Conservation (phyloP, 2,329 filamentous ascomycete genomes). For the Sporothrix sp. region DNA sequence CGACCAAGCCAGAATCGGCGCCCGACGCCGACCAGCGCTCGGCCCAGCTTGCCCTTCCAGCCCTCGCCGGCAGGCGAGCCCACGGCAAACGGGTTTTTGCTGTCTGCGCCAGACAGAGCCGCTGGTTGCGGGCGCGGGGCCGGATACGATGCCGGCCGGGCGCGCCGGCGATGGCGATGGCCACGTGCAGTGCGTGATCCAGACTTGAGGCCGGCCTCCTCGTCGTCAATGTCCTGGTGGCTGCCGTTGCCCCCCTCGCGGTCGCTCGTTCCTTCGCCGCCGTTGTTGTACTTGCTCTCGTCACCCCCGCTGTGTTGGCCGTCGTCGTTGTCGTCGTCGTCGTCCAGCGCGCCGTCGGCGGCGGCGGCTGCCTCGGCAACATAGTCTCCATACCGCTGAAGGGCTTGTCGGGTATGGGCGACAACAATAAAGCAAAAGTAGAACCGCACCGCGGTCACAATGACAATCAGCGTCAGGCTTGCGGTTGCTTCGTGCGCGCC, state of each 20-base stretch:
- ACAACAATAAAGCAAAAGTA: constrained; percentile 82
- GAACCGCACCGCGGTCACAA: constrained; percentile 63
- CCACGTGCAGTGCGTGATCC: constrained; percentile 8
- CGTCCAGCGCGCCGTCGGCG: constrained; percentile 32
- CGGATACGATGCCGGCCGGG: constrained; percentile 27
- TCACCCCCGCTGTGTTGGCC: constrained; percentile 27
- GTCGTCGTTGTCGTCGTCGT: constrained; percentile 37
- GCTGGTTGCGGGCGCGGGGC: background rate
- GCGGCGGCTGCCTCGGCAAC: constrained; percentile 8
- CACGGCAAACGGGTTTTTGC: constrained; percentile 53
- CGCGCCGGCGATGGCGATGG: constrained; percentile 15
- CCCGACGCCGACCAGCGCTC: constrained; percentile 64
- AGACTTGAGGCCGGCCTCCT: constrained; percentile 15
- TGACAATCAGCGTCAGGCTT: constrained; percentile 66
- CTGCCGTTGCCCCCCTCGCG: background rate
- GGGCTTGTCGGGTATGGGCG: constrained; percentile 66
- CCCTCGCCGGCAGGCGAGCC: constrained; percentile 67
- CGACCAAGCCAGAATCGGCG: constrained; percentile 72
- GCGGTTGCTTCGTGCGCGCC: constrained; percentile 53
- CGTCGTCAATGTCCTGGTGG: constrained; percentile 23
- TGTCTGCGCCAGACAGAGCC: background rate
- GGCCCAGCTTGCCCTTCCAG: constrained; percentile 69
- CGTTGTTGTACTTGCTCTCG: constrained; percentile 18
- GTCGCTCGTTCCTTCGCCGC: constrained; percentile 27
- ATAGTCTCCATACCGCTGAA: constrained; percentile 56